Conservation (phyloP, 2,329 filamentous ascomycete genomes). For the Xylaria sp. region DNA sequence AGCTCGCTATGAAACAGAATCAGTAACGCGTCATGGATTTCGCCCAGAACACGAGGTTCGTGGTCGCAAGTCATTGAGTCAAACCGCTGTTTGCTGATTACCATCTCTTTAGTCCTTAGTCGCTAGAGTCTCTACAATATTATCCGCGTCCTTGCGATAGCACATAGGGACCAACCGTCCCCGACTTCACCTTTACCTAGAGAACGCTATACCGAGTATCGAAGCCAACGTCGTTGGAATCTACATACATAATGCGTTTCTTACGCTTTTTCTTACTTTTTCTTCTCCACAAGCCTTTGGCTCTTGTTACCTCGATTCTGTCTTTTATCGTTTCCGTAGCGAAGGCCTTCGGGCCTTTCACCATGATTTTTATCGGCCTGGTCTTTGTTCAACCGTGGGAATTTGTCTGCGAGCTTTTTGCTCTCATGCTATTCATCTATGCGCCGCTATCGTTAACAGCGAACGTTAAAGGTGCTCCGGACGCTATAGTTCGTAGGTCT, state of each 20-base stretch:
- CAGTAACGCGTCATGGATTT: not conserved
- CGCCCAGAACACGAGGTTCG: not conserved
- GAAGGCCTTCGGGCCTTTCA: no score
- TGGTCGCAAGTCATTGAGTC: not conserved
- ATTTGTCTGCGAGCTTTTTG: not conserved
- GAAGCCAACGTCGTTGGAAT: no score
- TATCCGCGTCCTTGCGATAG: not conserved
- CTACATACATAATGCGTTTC: no score
- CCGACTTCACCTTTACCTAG: not conserved
- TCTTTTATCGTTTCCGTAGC: no score
- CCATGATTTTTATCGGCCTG: not conserved
- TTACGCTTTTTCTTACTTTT: no score
- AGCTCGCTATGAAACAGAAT: not conserved
- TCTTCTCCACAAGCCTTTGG: no score
- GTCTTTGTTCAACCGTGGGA: not conserved
- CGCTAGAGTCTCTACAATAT: not conserved
- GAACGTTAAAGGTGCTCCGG: not conserved
- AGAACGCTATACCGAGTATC: no score
- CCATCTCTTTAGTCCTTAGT: not conserved
- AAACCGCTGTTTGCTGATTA: not conserved
- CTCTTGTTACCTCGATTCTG: no score
- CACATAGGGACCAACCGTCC: not conserved
- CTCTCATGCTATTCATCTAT: not conserved
- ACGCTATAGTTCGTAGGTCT: not conserved
- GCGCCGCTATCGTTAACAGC: slow-evolving; percentile 12